These are phyloP conservation scores for Candida methanosorbosa DNA, from an alignment of 805 yeast genomes.

Conservation along the genomic window DNA sequence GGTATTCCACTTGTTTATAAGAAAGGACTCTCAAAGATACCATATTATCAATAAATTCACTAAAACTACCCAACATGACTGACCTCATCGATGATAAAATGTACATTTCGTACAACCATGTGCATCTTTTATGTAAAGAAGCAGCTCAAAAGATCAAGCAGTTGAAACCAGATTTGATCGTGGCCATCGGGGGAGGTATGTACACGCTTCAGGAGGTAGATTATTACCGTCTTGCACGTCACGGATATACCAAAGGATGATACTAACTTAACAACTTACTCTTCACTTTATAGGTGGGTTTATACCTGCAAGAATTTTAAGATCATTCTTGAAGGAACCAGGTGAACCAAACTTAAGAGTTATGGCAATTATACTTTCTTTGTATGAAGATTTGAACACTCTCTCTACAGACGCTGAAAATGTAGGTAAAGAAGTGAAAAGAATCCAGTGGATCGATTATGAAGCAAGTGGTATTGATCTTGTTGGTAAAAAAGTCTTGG, in stretches of 20 bases:
- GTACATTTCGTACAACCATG: constrained; percentile 74
- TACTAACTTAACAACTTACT: no score
- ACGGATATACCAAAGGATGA: constrained; percentile 65
- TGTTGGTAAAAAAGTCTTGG: constrained; percentile 58
- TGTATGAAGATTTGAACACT: constrained; percentile 75
- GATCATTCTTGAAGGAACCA: constrained; percentile 84
- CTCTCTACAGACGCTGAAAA: constrained; percentile 47
- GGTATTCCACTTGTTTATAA: no score
- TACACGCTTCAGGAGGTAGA: no score
- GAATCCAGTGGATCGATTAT: constrained; percentile 83
- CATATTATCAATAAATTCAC: no score
- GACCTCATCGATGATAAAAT: constrained; percentile 30
- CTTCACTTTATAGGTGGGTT: no score
- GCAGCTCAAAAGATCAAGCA: constrained; percentile 52
- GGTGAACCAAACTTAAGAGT: constrained; percentile 86
- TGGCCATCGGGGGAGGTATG: constrained; percentile 81
- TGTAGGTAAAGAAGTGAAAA: constrained; percentile 59
- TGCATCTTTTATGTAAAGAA: constrained; percentile 47
- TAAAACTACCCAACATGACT: neutral
- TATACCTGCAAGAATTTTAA: constrained; percentile 92
- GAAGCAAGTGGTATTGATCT: constrained; percentile 47
- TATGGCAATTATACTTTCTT: constrained; percentile 88
- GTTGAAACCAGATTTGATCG: constrained; percentile 81
- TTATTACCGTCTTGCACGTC: constrained; percentile 2
- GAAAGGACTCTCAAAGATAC: no score